Evolutionary conservation across 768 basidiomycete genomes (phyloP), one percentile per base, ranked within the genome.

Genomic region (Tulasnella sp.): DNA sequence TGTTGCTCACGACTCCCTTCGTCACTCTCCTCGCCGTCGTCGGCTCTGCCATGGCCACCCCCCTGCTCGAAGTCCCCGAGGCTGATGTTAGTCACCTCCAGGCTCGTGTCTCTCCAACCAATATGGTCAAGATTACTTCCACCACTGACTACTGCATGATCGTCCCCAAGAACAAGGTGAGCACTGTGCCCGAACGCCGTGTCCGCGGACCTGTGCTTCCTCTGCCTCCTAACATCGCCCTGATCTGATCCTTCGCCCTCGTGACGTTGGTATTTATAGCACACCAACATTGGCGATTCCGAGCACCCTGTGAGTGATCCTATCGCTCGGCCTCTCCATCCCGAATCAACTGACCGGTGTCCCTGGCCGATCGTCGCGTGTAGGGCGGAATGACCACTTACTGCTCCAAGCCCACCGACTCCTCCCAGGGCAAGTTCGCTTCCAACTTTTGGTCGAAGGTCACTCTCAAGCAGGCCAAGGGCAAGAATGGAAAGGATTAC

Each of bases 261-360:
- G 10, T 67, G 9, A 29, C 29, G 51, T 51, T 51, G 6, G n/a
- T 67, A 67, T 16, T 67, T 67, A 11, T 67, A 67, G 72, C 72
- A 74, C 37, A 78, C 77, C 0, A 61, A 78, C 46, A 78, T 78
- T 73, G 77, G 77, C 72, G 77, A 78, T 39, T 78, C 77, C 7
- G 77, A 78, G 57, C 77, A 74, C 20, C 77, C 77, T 20, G 77
- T 77, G 48, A 46, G 51, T 74, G 42, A 32, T 9, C 23, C 18
- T 77, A 46, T 26, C 18, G 32, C 10, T 35, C 70, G 32, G 61
- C 15, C 0, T 67, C 61, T 29, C 2, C 16, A 67, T 29, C 13
- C 29, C 13, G 61, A 35, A 67, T 10, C 61, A 35, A 67, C 15
- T 67, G 32, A 75, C 69, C 55, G 75, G n/a, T 29, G 40, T 32